Evolutionary conservation across 2,329 filamentous ascomycete species (phyloP), one percentile per base, ranked within the genome.

Genomic region (Fulvia fulva): DNA sequence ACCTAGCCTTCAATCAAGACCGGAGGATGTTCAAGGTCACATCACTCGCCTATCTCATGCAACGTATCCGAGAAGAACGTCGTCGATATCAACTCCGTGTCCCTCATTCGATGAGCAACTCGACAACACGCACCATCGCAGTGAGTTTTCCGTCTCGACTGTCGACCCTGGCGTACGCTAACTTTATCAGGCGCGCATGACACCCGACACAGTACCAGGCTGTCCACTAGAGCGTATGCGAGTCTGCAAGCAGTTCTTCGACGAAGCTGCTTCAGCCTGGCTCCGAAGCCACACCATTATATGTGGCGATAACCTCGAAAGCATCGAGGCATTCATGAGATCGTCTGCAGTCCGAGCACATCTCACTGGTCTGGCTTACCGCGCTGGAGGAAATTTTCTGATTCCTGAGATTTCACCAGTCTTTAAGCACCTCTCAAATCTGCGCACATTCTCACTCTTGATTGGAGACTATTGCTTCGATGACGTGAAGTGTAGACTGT

Each of bases 221-320:
- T 58, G 56, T 16, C 56, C 56, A 6, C 56, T 55, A 6, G 8
- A 28, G 14, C 22, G 26, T n/a, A 43, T 58, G 51, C 25, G 28
- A 12, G 51, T 58, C 22, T 54, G 45, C 51, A 54, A 51, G 44
- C 56, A 55, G 22, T 58, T 55, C 51, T 58, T 54, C 34, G 34
- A 44, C 12, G 56, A 58, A 52, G 56, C 56, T 7, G 12, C 32
- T 21, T 32, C 56, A 12, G 23, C 52, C 28, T 55, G 32, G 30
- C 30, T 58, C 2, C 45, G 34, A 6, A 3, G 14, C 34, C 44
- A 80, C 0, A 78, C 80, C 0, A 65, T 77, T 0, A 74, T 79
- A 1, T 77, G 83, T 21, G 22, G 51, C 7, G 23, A 55, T 5
- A 22, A 26, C 37, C 28, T 6, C 11, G 6, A 11, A 5, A 30